phyloP scores from a whole-genome alignment of 1,139 yeast species.

The Kurtzmaniella quercitrusa region DNA sequence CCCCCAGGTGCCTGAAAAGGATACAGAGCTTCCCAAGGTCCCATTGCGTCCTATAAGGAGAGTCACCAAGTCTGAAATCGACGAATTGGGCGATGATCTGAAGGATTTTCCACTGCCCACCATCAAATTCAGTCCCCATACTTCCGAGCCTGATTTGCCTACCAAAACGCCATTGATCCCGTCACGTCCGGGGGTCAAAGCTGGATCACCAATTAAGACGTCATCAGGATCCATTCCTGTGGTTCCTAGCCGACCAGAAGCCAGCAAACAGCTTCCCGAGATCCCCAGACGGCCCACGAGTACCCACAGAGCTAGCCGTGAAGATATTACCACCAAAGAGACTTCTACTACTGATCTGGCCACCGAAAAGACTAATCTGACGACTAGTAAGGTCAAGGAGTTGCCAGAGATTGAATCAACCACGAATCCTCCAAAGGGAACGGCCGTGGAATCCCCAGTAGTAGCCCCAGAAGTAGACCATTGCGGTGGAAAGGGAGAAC shows the following conservation, averaged over 20 bases:
- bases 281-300: slow-evolving; percentile 2
- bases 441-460: neutral
- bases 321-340: slow-evolving; percentile 2
- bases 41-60: slow-evolving; percentile 1
- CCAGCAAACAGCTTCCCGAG: slow-evolving; percentile 4
- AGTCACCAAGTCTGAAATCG: neutral
- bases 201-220: neutral
- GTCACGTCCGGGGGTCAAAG: slow-evolving; percentile 12
- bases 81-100: slow-evolving; percentile 1
- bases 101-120: neutral
- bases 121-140: neutral
- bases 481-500: neutral
- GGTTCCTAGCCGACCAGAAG: neutral
- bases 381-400: too few relatives aligned
- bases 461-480: neutral
- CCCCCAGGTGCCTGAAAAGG: neutral
- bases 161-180: slow-evolving; percentile 14
- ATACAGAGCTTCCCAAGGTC: neutral
- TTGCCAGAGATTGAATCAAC: neutral
- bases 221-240: neutral
- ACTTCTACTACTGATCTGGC: neutral
- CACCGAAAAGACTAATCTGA: neutral
- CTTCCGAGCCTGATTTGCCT: neutral
- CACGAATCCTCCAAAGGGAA: neutral
- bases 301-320: neutral